Evolutionary conservation across 306 rosid species (phyloP).

Genomic region (Luffa aegyptiaca): DNA sequence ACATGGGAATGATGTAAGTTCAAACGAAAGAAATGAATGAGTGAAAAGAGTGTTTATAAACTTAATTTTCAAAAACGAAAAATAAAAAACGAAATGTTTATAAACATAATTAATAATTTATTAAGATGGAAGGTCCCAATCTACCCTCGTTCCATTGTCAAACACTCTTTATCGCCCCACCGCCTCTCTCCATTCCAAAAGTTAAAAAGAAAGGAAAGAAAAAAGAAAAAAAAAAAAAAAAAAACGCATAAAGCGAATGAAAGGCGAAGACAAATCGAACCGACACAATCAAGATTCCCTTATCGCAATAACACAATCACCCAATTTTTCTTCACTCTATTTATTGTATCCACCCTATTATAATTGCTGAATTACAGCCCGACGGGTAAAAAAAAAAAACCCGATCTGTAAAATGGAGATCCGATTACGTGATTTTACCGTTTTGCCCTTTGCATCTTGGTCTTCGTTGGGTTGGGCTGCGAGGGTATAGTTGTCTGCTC

Average conservation of each 20-base stretch:
- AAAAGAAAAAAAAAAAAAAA: background rate
- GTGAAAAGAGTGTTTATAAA: too few species aligned
- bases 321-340: background rate
- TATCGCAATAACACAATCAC: background rate
- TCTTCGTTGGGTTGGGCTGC: background rate
- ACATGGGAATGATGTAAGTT: too few species aligned
- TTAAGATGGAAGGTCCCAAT: too few species aligned
- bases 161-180: too few species aligned
- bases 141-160: too few species aligned
- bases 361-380: background rate
- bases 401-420: background rate
- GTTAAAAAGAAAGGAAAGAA: too few species aligned
- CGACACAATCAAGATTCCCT: background rate
- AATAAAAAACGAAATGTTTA: too few species aligned
- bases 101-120: too few species aligned
- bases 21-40: too few species aligned
- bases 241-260: background rate
- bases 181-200: too few species aligned
- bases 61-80: too few species aligned
- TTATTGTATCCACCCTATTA: too few species aligned
- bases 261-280: background rate
- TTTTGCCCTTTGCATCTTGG: background rate
- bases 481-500: background rate
- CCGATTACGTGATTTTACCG: background rate
- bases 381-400: background rate